Evolutionary conservation across 352 stramenopile species (phyloP), one percentile per base, ranked within the genome.

Genomic region (Chrysophaeum taylorii): DNA sequence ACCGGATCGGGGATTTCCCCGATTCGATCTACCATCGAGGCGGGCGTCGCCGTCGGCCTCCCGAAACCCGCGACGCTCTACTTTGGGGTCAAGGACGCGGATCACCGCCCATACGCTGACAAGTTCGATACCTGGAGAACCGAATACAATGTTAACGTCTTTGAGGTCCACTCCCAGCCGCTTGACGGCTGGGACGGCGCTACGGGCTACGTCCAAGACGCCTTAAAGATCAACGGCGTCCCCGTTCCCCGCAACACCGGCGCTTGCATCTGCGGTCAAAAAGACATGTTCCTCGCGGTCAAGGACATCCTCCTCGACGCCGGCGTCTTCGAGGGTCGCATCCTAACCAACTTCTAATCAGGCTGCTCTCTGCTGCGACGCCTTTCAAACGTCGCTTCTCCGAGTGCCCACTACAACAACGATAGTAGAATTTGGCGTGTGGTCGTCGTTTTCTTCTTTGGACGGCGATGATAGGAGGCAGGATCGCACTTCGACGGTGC

Each of bases 281-380:
- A 88, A 71, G 84, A 79, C 23, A 90, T 92, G 85, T 78, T 74
- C 39, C 78, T 86, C 64, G 76, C 76, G 71, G 81, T 87, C 0
- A 89, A 85, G 68, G 79, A 80, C 48, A 80, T 88, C 41, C 74
- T 87, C 29, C 68, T 70, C 45, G 80, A 87, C 23, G 78, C 78
- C 9, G 84, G 84, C 9, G 82, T 90, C 4, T 88, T 89, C 73
- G 84, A 90, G 60, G 84, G 82, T n/a, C 71, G 85, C 35, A 70
- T 87, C 43, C 72, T 90, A 42, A 82, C 76, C 4, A 92, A 92
- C 75, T 92, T 90, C 79, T 92, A 78, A 78, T n/a, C n/a, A n/a
- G 23, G 39, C 54, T 16, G n/a, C n/a, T n/a, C n/a, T n/a, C n/a
- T n/a, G n/a, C n/a, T n/a, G n/a, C n/a, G n/a, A n/a, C n/a, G n/a